phyloP scores from a whole-genome alignment of 345 rosid species.

The Combretum micranthum region DNA sequence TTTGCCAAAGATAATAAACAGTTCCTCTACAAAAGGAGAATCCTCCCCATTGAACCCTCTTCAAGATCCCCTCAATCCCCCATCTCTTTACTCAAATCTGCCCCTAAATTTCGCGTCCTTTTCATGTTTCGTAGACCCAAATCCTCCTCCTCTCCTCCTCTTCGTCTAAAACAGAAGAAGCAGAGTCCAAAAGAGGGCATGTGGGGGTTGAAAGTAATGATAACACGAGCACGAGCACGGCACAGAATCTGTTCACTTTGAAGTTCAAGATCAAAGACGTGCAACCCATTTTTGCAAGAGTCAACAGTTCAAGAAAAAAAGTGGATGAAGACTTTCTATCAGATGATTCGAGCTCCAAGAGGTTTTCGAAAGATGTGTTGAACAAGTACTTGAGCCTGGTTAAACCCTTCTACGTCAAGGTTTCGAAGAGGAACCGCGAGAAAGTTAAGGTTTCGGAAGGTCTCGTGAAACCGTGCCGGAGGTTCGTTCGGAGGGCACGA shows the following conservation, averaged over 20 bases:
- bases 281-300: constrained; percentile 20
- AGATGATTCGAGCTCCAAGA: constrained; percentile 25
- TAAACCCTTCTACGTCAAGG: constrained; percentile 58
- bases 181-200: constrained; percentile 12
- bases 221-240: no score
- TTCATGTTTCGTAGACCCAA: constrained; percentile 43
- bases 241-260: constrained; percentile 19
- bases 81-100: constrained; percentile 47
- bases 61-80: constrained; percentile 63
- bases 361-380: constrained; percentile 44
- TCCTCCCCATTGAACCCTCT: constrained; percentile 56
- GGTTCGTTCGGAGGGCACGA: no score
- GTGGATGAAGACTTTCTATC: constrained; percentile 1
- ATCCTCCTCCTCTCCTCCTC: constrained; percentile 20
- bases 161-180: constrained; percentile 14
- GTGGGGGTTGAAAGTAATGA: constrained; percentile 9
- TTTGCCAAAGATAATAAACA: constrained; percentile 23
- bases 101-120: constrained; percentile 52
- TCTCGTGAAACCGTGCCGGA: constrained; percentile 20
- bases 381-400: constrained; percentile 55
- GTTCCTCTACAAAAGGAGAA: constrained; percentile 50
- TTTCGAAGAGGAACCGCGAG: constrained; percentile 30
- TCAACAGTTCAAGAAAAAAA: constrained; percentile 23
- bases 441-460: constrained; percentile 23
- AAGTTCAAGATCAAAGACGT: constrained; percentile 39